Base-by-base conservation (phyloP, 306 rosid species). In the Vigna unguiculata region DNA sequence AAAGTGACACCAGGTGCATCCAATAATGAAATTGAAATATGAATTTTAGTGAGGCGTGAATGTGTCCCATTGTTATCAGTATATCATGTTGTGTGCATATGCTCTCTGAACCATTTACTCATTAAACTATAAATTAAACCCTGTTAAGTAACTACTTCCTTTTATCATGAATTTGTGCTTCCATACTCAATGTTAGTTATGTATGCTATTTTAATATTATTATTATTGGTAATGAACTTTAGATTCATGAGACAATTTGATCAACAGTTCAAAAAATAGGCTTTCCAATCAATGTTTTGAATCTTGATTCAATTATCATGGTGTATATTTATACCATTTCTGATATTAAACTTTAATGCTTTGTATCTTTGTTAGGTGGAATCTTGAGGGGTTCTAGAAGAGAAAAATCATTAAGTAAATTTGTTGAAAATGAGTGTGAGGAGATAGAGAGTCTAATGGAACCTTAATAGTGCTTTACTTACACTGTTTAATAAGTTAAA, bases 391-490 rank as follows among this genome's bases (percentile, higher is more conserved):
- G 97, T 76, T 87, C 98, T 32, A 94, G 97, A 81, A 90, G 92
- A 86, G 98, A 94, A 32, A 87, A 97, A 84, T 78, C 91, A 76
- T 88, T 94, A 48, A 89, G 97, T 77, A 94, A 94, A 83, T 94
- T 90, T 81, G 90, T 94, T 53, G 98, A 94, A 82, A 90, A 86
- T 54, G 98, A 94, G 68, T 94, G 96, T 68, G 98, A 94, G 82
- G 91, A 94, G 87, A 91, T 91, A 81, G 98, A 94, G 77, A 87
- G 97, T 63, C 89, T 94, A 78, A 91, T 94, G 97, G 98, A 94
- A 84, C 91, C 9, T 61, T n/a, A 32, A 7, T n/a, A n/a, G 46
- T 32, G 22, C 43, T 24, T 11, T 30, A 15, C 20, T 7, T 4
- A 12, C 14, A n/a, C 22, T 34, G 68, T 8, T 16, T 61, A 34